Evolutionary conservation across 2,329 filamentous ascomycete genomes (phyloP).

Genomic region (Teratosphaeria nubilosa): DNA sequence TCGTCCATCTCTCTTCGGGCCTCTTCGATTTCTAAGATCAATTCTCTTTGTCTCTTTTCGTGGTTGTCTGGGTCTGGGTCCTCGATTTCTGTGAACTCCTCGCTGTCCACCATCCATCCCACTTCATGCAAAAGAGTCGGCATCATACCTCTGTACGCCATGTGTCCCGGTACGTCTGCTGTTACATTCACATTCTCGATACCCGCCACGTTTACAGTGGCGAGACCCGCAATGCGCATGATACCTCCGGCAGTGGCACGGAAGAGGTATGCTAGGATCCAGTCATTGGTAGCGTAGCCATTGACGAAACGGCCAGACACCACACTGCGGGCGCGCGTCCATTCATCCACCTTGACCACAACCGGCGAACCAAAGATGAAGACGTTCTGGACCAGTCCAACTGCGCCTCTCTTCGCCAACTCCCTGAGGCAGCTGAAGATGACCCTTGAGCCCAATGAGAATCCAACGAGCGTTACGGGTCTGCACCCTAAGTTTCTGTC

Average conservation of each 20-base stretch:
- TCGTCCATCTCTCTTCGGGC: conserved; percentile 72
- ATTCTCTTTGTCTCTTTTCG: conserved; percentile 71
- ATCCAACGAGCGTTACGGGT: conserved; percentile 87
- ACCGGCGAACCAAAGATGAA: conserved; percentile 90
- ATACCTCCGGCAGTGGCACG: conserved; percentile 88
- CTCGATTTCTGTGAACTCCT: conserved; percentile 94
- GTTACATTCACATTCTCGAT: conserved; percentile 88
- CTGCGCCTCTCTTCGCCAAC: conserved; percentile 70
- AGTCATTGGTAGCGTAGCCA: conserved; percentile 88
- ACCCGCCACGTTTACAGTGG: conserved; percentile 65
- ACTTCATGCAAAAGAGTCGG: conserved; percentile 75
- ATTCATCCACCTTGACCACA: conserved; percentile 87
- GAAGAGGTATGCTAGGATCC: conserved; percentile 92
- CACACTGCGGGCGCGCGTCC: conserved; percentile 66
- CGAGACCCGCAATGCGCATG: conserved; percentile 75
- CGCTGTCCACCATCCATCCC: conserved; percentile 82
- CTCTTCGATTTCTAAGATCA: conserved; percentile 95
- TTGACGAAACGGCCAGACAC: conserved; percentile 91
- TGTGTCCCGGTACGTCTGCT: conserved; percentile 77
- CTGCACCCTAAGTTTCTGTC: conserved; percentile 84
- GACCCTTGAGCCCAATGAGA: conserved; percentile 82
- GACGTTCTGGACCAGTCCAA: conserved; percentile 85
- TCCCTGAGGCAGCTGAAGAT: conserved; percentile 89
- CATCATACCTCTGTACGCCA: conserved; percentile 93
- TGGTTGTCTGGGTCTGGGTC: conserved; percentile 95